A percentile compares a stretch with the other conserved stretches of the same genome.
Evolutionary conservation across 2,329 filamentous ascomycete genomes (phyloP).

Genomic region (Alternaria sp.): DNA sequence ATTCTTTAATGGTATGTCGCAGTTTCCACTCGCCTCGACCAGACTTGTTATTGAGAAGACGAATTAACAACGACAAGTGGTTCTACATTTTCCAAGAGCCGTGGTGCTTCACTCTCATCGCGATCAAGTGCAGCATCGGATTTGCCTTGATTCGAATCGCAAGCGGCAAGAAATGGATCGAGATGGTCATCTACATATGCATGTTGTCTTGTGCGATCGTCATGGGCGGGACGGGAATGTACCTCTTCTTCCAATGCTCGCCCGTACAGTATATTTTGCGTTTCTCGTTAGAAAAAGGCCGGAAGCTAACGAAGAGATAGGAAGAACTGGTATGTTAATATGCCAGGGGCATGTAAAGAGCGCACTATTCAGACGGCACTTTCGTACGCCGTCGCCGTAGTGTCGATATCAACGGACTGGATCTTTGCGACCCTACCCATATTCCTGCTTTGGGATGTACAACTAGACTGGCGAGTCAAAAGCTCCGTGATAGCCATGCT

Average conservation of each 20-base stretch:
- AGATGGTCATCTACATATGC: slow-evolving; percentile 10
- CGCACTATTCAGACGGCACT: slow-evolving; percentile 9
- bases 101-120: slow-evolving; percentile 16
- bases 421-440: slow-evolving; percentile 14
- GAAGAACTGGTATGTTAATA: slow-evolving; percentile 5
- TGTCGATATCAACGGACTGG: slow-evolving; percentile 15
- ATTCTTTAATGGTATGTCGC: background rate
- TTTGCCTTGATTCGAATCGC: slow-evolving; percentile 15
- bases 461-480: slow-evolving; percentile 17
- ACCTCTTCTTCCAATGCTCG: slow-evolving; percentile 12
- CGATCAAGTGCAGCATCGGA: slow-evolving; percentile 15
- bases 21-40: background rate
- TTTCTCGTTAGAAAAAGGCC: background rate
- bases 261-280: slow-evolving; percentile 3
- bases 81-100: slow-evolving; percentile 16
- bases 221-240: slow-evolving; percentile 14
- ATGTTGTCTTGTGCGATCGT: slow-evolving; percentile 9
- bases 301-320: background rate
- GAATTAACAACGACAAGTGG: background rate
- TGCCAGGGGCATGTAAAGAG: slow-evolving; percentile 5
- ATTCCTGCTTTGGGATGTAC: slow-evolving; percentile 13
- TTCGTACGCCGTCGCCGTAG: slow-evolving; percentile 11
- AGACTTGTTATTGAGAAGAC: background rate
- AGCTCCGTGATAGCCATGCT: slow-evolving; percentile 13
- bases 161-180: slow-evolving; percentile 15